A percentile compares a stretch with the other conserved stretches of the same genome.
These are phyloP conservation scores for Benincasa hispida DNA, from an alignment of 306 rosid genomes.

Conservation along the genomic window DNA sequence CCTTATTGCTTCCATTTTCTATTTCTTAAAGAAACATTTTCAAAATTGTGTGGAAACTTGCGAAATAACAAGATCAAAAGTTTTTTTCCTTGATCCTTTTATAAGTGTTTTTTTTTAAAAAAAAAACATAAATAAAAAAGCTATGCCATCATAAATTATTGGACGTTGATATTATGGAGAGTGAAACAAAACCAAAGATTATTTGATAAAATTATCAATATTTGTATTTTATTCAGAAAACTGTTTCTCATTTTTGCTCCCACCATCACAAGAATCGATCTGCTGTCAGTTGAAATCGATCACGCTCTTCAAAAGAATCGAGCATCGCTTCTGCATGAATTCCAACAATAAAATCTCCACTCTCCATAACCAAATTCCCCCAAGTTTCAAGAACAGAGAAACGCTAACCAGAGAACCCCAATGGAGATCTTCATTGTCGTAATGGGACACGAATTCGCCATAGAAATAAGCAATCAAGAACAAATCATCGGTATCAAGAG, in stretches of 20 bases:
- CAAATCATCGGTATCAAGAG: conserved; percentile 48
- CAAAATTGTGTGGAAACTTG: too few species aligned
- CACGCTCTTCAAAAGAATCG: conserved; percentile 8
- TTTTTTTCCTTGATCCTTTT: too few species aligned
- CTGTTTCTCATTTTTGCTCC: background rate
- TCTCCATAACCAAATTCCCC: background rate
- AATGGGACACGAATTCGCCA: conserved; percentile 25
- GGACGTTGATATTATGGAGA: background rate
- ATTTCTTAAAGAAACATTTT: too few species aligned
- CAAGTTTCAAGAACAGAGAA: background rate
- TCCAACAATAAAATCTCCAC: background rate
- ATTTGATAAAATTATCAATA: background rate
- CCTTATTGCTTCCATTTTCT: too few species aligned
- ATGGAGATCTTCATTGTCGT: conserved; percentile 32
- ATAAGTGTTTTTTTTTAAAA: too few species aligned
- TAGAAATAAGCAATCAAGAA: conserved; percentile 52
- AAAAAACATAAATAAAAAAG: too few species aligned
- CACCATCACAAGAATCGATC: conserved; percentile 4
- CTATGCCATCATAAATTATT: too few species aligned
- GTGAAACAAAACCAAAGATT: background rate
- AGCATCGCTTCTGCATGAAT: conserved; percentile 11
- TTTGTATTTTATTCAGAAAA: background rate
- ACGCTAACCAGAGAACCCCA: background rate
- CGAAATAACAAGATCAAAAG: too few species aligned
- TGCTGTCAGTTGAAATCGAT: conserved; percentile 3